phyloP scores from a whole-genome alignment of 306 rosid species.

The Cucumis melo region DNA sequence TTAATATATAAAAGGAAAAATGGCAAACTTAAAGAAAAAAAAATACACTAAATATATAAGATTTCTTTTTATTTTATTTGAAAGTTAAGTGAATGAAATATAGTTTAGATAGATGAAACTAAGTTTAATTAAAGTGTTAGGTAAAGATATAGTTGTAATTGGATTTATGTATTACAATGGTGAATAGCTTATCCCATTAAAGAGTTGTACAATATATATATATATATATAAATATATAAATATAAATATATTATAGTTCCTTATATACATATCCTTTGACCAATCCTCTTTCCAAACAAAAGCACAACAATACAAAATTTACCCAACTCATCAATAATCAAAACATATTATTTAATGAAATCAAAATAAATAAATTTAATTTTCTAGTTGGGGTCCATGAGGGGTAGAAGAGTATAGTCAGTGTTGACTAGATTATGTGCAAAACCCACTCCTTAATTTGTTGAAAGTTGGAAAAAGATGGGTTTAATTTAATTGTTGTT shows the following conservation, averaged over 20 bases:
- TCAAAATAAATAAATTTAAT: no score
- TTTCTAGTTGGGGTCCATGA: background rate
- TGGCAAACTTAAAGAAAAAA: background rate
- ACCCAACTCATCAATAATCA: background rate
- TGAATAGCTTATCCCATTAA: background rate
- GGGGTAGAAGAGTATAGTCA: background rate
- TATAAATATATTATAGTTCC: background rate
- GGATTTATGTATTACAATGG: background rate
- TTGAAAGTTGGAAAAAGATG: background rate
- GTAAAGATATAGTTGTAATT: background rate
- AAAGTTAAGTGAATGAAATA: background rate
- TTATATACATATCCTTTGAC: background rate
- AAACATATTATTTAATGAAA: background rate
- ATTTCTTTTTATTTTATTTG: background rate
- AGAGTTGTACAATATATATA: background rate
- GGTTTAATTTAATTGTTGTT: background rate
- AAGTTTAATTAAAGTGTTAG: background rate
- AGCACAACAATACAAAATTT: background rate
- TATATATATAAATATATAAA: no score
- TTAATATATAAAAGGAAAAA: background rate
- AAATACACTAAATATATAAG: background rate
- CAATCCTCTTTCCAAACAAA: background rate
- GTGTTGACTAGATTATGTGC: conserved; percentile 1
- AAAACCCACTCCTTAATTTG: background rate
- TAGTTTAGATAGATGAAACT: background rate